phyloP scores from a whole-genome alignment of 164 flowering plant species.

The Pachysandra terminalis region DNA sequence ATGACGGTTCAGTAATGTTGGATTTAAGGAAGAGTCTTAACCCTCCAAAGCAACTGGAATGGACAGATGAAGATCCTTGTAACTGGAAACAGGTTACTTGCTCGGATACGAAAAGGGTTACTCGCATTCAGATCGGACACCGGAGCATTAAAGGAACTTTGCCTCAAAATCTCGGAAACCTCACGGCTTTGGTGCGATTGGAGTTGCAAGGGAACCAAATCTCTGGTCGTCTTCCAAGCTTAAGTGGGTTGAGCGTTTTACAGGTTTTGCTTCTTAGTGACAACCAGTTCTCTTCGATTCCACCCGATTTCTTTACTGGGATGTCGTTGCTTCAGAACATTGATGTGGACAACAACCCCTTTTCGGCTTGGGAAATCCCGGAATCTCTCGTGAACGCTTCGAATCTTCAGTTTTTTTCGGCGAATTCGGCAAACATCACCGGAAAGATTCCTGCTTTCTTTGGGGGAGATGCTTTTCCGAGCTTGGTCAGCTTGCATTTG shows the following conservation, averaged over 20 bases:
- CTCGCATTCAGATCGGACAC: conserved; percentile 67
- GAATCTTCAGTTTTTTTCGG: conserved; percentile 73
- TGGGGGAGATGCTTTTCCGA: conserved; percentile 42
- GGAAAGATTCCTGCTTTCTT: conserved; percentile 69
- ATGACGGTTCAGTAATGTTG: conserved; percentile 50
- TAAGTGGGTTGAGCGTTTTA: conserved; percentile 58
- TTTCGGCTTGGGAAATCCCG: conserved; percentile 70
- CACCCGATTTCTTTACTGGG: conserved; percentile 64
- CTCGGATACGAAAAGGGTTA: conserved; percentile 39
- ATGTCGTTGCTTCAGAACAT: conserved; percentile 46
- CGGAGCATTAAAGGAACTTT: conserved; percentile 53
- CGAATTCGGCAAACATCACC: conserved; percentile 60
- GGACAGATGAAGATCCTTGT: conserved; percentile 76
- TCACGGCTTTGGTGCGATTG: conserved; percentile 48
- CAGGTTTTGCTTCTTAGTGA: conserved; percentile 50
- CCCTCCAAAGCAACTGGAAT: conserved; percentile 33
- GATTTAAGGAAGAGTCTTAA: conserved; percentile 40
- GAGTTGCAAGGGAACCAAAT: conserved; percentile 69
- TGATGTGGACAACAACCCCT: conserved; percentile 63
- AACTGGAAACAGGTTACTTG: conserved; percentile 62
- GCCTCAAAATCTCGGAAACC: conserved; percentile 41
- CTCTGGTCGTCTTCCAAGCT: conserved; percentile 66
- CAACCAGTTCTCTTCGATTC: conserved; percentile 59
- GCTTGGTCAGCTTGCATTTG: conserved; percentile 53
- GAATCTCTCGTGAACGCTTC: conserved; percentile 44